A percentile compares a stretch with the other conserved stretches of the same genome.
phyloP scores from a whole-genome alignment of 805 yeast genomes.

The Clavispora vitiphila region DNA sequence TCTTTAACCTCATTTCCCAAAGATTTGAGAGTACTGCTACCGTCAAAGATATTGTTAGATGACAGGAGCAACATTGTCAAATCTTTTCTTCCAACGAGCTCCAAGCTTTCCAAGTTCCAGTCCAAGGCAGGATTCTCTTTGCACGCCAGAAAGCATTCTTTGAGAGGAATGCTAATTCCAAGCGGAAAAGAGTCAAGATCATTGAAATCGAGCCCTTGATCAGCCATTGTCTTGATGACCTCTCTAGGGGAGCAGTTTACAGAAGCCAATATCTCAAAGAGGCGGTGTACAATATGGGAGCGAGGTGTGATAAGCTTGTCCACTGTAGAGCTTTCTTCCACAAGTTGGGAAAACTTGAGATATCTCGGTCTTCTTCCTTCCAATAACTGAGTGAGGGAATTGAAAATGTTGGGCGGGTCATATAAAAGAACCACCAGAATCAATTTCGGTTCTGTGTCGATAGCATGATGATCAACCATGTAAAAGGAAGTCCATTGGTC shows the following conservation, averaged over 20 bases:
- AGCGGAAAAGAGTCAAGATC: slow-evolving; percentile 68
- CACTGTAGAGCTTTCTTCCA: slow-evolving; percentile 54
- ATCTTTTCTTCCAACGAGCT: slow-evolving; percentile 66
- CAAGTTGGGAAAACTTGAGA: slow-evolving; percentile 61
- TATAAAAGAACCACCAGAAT: slow-evolving; percentile 43
- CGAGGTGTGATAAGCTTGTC: slow-evolving; percentile 64
- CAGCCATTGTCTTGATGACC: slow-evolving; percentile 58
- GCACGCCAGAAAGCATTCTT: slow-evolving; percentile 51
- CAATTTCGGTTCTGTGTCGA: slow-evolving; percentile 40
- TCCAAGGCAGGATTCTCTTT: slow-evolving; percentile 49
- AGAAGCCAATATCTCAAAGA: slow-evolving; percentile 61
- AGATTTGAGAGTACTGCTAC: slow-evolving; percentile 2
- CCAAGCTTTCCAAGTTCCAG: slow-evolving; percentile 44
- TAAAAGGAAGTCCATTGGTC: slow-evolving; percentile 60
- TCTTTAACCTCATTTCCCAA: slow-evolving; percentile 14
- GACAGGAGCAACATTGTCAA: slow-evolving; percentile 29
- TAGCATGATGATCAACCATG: slow-evolving; percentile 20
- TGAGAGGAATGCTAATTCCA: slow-evolving; percentile 65
- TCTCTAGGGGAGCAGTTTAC: slow-evolving; percentile 46
- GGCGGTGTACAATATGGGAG: slow-evolving; percentile 50
- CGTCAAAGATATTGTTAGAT: not conserved
- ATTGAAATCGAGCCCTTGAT: slow-evolving; percentile 44
- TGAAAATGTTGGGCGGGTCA: slow-evolving; percentile 57
- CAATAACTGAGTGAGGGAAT: slow-evolving; percentile 49
- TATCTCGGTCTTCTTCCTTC: slow-evolving; percentile 45